A percentile compares a stretch with the other conserved stretches of the same genome.
Evolutionary conservation across 441 rosid species (phyloP).

Genomic region (Euphorbia schlechtendalii): DNA sequence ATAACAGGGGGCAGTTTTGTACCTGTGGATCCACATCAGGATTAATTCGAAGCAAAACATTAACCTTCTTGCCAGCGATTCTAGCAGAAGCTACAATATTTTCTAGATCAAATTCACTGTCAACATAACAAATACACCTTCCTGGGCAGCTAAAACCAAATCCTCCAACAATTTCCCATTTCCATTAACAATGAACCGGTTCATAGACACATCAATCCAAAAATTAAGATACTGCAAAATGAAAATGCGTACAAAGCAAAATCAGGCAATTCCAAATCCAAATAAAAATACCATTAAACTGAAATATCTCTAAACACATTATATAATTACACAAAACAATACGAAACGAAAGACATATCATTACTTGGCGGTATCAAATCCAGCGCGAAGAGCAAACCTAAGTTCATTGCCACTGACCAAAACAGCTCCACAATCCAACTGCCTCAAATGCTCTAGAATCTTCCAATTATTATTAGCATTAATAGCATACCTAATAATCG

Average conservation of each 20-base stretch:
- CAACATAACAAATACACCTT: conserved; percentile 89
- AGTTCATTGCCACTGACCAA: conserved; percentile 96
- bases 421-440: conserved; percentile 90
- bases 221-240: not conserved
- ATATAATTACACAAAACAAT: not conserved
- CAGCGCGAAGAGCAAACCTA: conserved; percentile 76
- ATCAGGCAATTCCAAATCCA: conserved; percentile 1
- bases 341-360: not conserved
- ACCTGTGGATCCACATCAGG: conserved; percentile 99
- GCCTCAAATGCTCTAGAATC: conserved; percentile 89
- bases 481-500: conserved; percentile 86
- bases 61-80: conserved; percentile 77
- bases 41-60: conserved; percentile 91
- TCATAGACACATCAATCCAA: not conserved
- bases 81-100: conserved; percentile 84
- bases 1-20: conserved; percentile 1
- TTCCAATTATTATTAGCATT: conserved; percentile 88
- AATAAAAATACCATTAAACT: not conserved
- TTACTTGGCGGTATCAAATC: conserved; percentile 87
- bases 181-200: conserved; percentile 92
- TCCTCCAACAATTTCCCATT: conserved; percentile 92
- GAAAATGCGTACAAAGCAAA: not conserved
- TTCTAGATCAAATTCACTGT: conserved; percentile 94
- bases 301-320: not conserved
- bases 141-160: conserved; percentile 88